Base-by-base conservation (phyloP, 441 rosid species). In the Mallotus repandus region DNA sequence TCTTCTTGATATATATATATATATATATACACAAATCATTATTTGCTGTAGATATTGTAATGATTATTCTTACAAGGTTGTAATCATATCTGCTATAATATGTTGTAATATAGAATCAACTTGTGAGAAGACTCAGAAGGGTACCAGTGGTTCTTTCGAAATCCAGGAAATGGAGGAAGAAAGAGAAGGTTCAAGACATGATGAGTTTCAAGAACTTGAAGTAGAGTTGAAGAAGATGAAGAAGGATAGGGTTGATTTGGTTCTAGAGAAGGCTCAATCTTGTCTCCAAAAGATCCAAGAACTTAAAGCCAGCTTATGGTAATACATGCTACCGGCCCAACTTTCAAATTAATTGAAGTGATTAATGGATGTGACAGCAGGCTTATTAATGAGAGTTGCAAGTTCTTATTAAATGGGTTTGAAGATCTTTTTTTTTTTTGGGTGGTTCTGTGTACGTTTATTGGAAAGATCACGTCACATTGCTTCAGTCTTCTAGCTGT, bases 91-190 rank as follows among this genome's bases (percentile, higher is more conserved):
- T 25, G 29, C 29, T 25, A 25, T 2, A 57, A 57, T 32, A 14
- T 15, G 4, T 38, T 62, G 66, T 38, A 13, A 35, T 7, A 19
- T 19, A 63, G 68, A 15, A 43, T 63, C 52, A 63, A 43, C 52
- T 38, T 38, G 68, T 45, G 68, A 63, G 68, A 63, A 63, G 15
- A 63, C 21, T 21, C 41, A 9, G 66, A 62, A 62, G 66, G 9
- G 10, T 9, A 62, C 19, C 2, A 15, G 22, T 0, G 5, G 7
- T n/a, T 45, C 16, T 21, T 22, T n/a, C 4, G 43, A 45, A 13
- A 19, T 16, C 29, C 25, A 63, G 19, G 68, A 43, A 63, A 43
- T 18, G 21, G 14, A 63, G 68, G 52, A 63, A 63, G 22, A 10
- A 43, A 45, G 29, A 3, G 21, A 19, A 38, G 5, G 22, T 18